Base-by-base conservation (phyloP, 1,139 yeast genomes). In the Lodderomyces jiufengensis region DNA sequence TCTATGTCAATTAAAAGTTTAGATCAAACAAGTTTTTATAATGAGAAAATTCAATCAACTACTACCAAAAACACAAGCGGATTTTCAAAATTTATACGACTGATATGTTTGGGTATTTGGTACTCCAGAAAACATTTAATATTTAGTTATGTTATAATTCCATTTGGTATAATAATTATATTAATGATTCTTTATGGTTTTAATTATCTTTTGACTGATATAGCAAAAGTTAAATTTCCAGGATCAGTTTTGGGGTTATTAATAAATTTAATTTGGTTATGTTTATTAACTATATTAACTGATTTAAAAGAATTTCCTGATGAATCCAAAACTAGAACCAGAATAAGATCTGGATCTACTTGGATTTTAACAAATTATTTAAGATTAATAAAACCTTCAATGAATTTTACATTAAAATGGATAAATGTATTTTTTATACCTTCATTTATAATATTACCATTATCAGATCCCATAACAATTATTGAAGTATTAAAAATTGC, bases 351-450 rank as follows among this genome's bases (percentile, higher is more conserved):
- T 53, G 44, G 49, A 30, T 44, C 62, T 9, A 42, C 48, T 6
- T 59, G 65, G 52, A 47, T 56, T 12, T 66, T 75, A 3, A 59
- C 66, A n/a, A 53, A 55, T 25, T 57, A 78, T 29, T 61, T 82
- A 34, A 56, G 55, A 26, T 48, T 76, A 15, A 63, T 80, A 36
- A 79, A 79, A 37, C 75, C 84, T 1, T 80, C 85, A 1, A 76
- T 78, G 62, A 83, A 84, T 38, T 84, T 84, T 52, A 66, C 82
- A 2, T 63, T 84, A 40, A 69, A 82, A 39, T 84, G 92, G 92
- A 84, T 84, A 59, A 83, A 81, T 54, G 72, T 83, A 8, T 83
- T 79, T 53, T 84, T 84, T 63, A 78, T 85, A 1, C 92, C 94
- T 0, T 79, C 88, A 0, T 84, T 84, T 50, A 77, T 84, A 20